Conservation (phyloP, 768 basidiomycete species). For the Kwoniella sp. region DNA sequence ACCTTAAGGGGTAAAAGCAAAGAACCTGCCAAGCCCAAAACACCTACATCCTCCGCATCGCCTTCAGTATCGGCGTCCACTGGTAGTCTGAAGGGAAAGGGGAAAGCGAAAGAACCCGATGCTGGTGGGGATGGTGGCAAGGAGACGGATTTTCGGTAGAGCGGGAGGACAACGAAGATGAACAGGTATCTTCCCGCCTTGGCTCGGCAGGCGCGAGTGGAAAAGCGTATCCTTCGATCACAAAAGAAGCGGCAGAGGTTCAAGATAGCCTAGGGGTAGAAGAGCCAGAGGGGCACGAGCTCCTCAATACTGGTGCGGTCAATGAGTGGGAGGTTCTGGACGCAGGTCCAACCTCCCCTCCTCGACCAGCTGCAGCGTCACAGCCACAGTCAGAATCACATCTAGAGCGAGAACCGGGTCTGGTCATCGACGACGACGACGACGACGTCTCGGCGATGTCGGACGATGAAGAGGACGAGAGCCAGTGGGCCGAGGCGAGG, state of each 20-base stretch:
- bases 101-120: slow-evolving; percentile 1
- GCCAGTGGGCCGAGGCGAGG: slow-evolving; percentile 40
- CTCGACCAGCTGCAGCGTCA: background rate
- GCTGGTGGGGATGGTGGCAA: background rate
- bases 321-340: slow-evolving; percentile 39
- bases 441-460: background rate
- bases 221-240: no score
- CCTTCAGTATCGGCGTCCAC: background rate
- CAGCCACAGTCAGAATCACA: no score
- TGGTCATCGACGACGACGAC: background rate
- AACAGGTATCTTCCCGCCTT: slow-evolving; percentile 27
- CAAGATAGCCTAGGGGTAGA: no score
- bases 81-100: slow-evolving; percentile 14
- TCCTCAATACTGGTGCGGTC: slow-evolving; percentile 3
- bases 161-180: slow-evolving; percentile 43
- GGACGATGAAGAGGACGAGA: slow-evolving; percentile 20
- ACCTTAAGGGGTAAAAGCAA: slow-evolving; percentile 1
- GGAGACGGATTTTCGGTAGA: slow-evolving; percentile 41
- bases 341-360: background rate
- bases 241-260: no score
- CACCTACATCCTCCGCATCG: background rate
- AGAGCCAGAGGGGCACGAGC: no score
- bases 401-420: no score
- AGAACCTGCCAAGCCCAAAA: background rate
- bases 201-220: background rate